Evolutionary conservation across 179 eudicot species (phyloP).

Genomic region (Heliamphora pulchella): DNA sequence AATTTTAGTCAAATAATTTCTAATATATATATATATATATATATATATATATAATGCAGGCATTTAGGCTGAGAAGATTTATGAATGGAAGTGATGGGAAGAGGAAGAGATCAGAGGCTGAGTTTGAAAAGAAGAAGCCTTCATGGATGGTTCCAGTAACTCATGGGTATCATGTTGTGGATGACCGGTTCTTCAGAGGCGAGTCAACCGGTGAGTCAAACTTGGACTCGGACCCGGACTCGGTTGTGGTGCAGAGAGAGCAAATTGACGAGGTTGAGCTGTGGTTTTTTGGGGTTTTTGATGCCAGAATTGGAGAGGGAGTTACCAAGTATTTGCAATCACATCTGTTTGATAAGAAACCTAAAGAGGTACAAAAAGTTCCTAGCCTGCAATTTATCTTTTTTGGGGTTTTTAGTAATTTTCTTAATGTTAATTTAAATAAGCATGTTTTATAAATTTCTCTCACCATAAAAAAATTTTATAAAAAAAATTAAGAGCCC

Average conservation of each 20-base stretch:
- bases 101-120: conserved; percentile 15
- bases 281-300: conserved; percentile 60
- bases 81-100: conserved; percentile 19
- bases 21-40: too few species aligned
- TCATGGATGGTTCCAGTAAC: conserved; percentile 64
- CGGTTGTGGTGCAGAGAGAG: conserved; percentile 58
- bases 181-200: conserved; percentile 21
- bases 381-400: too few species aligned
- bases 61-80: conserved; percentile 31
- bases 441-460: too few species aligned
- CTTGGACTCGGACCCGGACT: conserved; percentile 26
- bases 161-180: conserved; percentile 59
- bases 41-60: too few species aligned
- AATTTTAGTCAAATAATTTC: too few species aligned
- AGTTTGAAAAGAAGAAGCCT: conserved; percentile 30
- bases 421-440: too few species aligned
- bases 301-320: conserved; percentile 29
- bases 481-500: too few species aligned
- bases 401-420: too few species aligned
- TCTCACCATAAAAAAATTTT: too few species aligned
- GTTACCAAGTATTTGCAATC: conserved; percentile 51
- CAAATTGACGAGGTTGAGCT: conserved; percentile 43
- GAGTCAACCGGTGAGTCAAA: conserved; percentile 16
- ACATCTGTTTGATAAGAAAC: conserved; percentile 46
- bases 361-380: conserved; percentile 48